Evolutionary conservation across 2,329 filamentous ascomycete species (phyloP).

Genomic region (Aurifilum marmelostoma): DNA sequence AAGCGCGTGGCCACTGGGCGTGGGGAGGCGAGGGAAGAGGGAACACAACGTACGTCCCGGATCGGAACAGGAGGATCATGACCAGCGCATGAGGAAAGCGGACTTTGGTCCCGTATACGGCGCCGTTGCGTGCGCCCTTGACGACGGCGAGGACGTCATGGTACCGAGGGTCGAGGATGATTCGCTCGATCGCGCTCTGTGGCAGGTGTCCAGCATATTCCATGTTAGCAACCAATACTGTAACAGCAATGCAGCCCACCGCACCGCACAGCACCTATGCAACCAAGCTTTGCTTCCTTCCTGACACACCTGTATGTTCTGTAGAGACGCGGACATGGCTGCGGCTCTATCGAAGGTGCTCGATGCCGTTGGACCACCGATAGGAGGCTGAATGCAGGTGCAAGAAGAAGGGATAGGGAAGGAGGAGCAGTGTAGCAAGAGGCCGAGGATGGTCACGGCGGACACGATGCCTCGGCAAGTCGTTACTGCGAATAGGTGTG

Average conservation of each 20-base stretch:
- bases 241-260: background rate
- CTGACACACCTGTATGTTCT: conserved; percentile 25
- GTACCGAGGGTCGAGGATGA: conserved; percentile 82
- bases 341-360: background rate
- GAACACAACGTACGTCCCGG: conserved; percentile 69
- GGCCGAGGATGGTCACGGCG: background rate
- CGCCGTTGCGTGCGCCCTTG: conserved; percentile 94
- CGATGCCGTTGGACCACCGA: background rate
- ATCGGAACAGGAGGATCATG: conserved; percentile 97
- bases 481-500: background rate
- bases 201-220: background rate
- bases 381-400: background rate
- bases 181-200: conserved; percentile 71
- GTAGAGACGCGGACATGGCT: conserved; percentile 23
- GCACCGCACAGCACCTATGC: background rate
- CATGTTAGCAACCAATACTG: background rate
- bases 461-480: background rate
- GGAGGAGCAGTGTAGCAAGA: background rate
- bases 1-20: background rate
- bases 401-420: background rate
- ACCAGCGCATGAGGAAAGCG: conserved; percentile 97
- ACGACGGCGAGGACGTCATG: conserved; percentile 82
- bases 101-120: conserved; percentile 96
- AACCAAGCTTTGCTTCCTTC: background rate
- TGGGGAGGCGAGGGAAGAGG: conserved; percentile 35